Percentiles rank a stretch among this genome's conserved stretches.
Evolutionary conservation across 768 basidiomycete species (phyloP).

Genomic region (Tremella fuciformis): DNA sequence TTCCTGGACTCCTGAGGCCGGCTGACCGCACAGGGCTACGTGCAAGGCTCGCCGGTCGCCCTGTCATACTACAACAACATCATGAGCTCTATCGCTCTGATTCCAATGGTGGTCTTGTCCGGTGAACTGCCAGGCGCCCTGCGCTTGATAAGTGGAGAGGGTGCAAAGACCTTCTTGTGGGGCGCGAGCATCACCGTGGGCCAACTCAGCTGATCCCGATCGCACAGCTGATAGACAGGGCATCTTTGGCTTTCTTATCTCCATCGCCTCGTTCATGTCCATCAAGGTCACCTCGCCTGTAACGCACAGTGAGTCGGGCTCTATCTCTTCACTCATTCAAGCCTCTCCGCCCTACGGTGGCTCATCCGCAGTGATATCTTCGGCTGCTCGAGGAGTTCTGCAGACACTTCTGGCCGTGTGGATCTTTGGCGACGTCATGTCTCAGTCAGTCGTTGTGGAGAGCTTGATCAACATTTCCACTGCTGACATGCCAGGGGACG

Average conservation of each 20-base stretch:
- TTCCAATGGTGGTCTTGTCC: conserved; percentile 68
- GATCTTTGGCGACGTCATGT: conserved; percentile 77
- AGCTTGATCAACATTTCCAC: neutral
- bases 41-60: conserved; percentile 76
- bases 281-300: conserved; percentile 98
- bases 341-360: neutral
- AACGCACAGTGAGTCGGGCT: conserved; percentile 63
- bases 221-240: conserved; percentile 16
- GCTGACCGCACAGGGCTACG: conserved; percentile 53
- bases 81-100: conserved; percentile 67
- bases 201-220: no score
- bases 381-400: conserved; percentile 89
- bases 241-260: conserved; percentile 78
- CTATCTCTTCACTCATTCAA: neutral
- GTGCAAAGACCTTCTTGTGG: conserved; percentile 64
- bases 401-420: conserved; percentile 79
- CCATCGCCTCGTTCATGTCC: conserved; percentile 83
- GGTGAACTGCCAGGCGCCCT: conserved; percentile 70
- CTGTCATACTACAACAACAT: conserved; percentile 92
- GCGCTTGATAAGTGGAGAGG: conserved; percentile 60
- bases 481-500: conserved; percentile 27
- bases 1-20: neutral
- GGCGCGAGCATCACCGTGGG: conserved; percentile 67
- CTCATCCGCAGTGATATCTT: conserved; percentile 52
- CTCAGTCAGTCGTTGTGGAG: conserved; percentile 59